phyloP scores from a whole-genome alignment of 2,329 filamentous ascomycete genomes.

The Aspergillus carbonarius region DNA sequence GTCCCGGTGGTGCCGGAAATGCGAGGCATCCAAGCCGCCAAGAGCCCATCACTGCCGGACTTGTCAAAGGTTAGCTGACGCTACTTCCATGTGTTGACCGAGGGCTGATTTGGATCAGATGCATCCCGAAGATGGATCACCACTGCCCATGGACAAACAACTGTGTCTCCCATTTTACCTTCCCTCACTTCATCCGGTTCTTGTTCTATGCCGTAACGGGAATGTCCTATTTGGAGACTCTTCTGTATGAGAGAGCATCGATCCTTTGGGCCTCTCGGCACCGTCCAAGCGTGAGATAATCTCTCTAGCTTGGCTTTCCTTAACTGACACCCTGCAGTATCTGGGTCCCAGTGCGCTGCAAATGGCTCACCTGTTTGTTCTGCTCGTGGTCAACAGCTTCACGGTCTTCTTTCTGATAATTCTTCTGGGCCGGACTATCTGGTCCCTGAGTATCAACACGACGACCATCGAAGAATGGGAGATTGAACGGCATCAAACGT shows the following conservation, averaged over 20 bases:
- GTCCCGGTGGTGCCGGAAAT: slow-evolving; percentile 61
- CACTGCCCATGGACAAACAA: slow-evolving; percentile 68
- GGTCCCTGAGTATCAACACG: slow-evolving; percentile 57
- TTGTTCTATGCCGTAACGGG: slow-evolving; percentile 59
- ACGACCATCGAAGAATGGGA: slow-evolving; percentile 67
- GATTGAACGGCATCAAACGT: slow-evolving; percentile 49
- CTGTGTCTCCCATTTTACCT: slow-evolving; percentile 64
- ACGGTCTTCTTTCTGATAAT: slow-evolving; percentile 57
- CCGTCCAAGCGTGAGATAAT: slow-evolving; percentile 55
- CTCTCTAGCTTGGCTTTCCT: not conserved
- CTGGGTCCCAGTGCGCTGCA: slow-evolving; percentile 56
- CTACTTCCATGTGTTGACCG: not conserved
- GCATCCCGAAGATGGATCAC: slow-evolving; percentile 66
- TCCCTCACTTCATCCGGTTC: slow-evolving; percentile 66
- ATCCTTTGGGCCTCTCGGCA: slow-evolving; percentile 56
- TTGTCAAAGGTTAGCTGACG: slow-evolving; percentile 53
- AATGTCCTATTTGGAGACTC: slow-evolving; percentile 57
- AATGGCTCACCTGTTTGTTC: slow-evolving; percentile 56
- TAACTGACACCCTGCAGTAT: slow-evolving; percentile 45
- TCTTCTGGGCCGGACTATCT: slow-evolving; percentile 55
- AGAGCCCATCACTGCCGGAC: slow-evolving; percentile 65
- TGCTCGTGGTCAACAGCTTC: slow-evolving; percentile 56
- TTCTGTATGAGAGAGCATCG: slow-evolving; percentile 53
- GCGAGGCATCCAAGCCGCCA: slow-evolving; percentile 60
- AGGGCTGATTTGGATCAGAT: slow-evolving; percentile 42